phyloP scores from a whole-genome alignment of 805 yeast species.

The Kodamaea jinghongensis region DNA sequence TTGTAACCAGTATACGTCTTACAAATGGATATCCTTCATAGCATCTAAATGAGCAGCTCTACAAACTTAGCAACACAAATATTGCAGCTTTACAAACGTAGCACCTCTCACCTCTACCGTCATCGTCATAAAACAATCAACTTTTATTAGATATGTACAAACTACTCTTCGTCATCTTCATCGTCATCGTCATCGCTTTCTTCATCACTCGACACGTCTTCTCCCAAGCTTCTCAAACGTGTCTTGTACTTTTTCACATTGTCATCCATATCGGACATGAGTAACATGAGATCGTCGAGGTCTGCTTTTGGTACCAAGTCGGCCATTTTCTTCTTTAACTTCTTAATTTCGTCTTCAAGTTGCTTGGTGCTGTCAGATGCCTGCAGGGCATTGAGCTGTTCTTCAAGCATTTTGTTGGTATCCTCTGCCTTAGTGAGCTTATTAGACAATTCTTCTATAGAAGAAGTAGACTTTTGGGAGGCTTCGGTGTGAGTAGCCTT shows the following conservation, averaged over 20 bases:
- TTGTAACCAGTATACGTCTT: too few species aligned
- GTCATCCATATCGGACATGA: conserved; percentile 77
- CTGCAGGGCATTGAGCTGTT: background rate
- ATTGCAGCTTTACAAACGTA: too few species aligned
- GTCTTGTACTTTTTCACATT: conserved; percentile 56
- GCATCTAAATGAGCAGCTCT: too few species aligned
- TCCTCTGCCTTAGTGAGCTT: background rate
- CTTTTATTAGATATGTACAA: too few species aligned
- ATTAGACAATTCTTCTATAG: background rate
- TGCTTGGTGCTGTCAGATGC: background rate
- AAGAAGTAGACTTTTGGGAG: too few species aligned
- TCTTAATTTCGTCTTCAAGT: conserved; percentile 8
- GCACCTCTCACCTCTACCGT: too few species aligned
- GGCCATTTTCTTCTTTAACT: conserved; percentile 14
- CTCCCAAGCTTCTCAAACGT: conserved; percentile 51
- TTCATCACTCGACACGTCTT: conserved; percentile 67
- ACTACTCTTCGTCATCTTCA: conserved; percentile 42
- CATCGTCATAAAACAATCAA: too few species aligned
- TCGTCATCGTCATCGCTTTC: conserved; percentile 66
- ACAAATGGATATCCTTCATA: too few species aligned
- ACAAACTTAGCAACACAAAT: too few species aligned
- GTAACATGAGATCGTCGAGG: conserved; percentile 70
- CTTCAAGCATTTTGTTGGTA: background rate
- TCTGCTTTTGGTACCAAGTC: conserved; percentile 48
- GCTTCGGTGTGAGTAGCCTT: too few species aligned